These are phyloP conservation scores for Apiospora kogelbergensis DNA, from an alignment of 2,329 filamentous ascomycete genomes.

Conservation along the genomic window DNA sequence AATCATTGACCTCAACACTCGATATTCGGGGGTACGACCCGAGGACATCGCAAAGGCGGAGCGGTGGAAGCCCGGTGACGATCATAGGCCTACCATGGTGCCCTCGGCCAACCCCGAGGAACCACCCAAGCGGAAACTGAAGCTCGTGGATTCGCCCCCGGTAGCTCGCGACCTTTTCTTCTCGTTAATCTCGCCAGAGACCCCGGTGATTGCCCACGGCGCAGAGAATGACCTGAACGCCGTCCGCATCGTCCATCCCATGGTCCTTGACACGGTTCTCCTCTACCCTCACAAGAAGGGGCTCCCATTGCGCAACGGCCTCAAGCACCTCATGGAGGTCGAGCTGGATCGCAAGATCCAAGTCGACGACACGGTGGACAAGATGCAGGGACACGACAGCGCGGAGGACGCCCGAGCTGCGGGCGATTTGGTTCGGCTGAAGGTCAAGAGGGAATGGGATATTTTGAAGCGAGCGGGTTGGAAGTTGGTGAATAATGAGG, in stretches of 20 bases:
- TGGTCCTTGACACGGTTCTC: slow-evolving; percentile 80
- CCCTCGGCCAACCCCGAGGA: slow-evolving; percentile 22
- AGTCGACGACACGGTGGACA: slow-evolving; percentile 45
- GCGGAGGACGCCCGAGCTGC: slow-evolving; percentile 88
- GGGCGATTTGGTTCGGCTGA: slow-evolving; percentile 77
- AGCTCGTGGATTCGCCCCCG: slow-evolving; percentile 73
- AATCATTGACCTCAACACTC: slow-evolving; percentile 86
- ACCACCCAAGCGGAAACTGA: slow-evolving; percentile 48
- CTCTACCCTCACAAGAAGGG: slow-evolving; percentile 78
- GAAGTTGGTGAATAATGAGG: slow-evolving; percentile 55
- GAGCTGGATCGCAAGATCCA: slow-evolving; percentile 79
- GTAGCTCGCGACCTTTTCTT: slow-evolving; percentile 78
- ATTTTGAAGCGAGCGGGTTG: slow-evolving; percentile 67
- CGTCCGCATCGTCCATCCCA: slow-evolving; percentile 79
- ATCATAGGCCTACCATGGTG: slow-evolving; percentile 26
- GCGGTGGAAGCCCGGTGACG: slow-evolving; percentile 45
- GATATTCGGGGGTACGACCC: slow-evolving; percentile 83
- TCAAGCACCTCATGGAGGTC: slow-evolving; percentile 73
- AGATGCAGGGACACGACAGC: slow-evolving; percentile 75
- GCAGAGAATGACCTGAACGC: slow-evolving; percentile 94
- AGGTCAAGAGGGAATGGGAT: slow-evolving; percentile 70
- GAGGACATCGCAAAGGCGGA: slow-evolving; percentile 73
- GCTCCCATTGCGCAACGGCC: slow-evolving; percentile 72
- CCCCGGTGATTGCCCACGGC: slow-evolving; percentile 87
- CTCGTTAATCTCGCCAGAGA: slow-evolving; percentile 69